phyloP scores from a whole-genome alignment of 345 rosid genomes.

The Lumnitzera racemosa region DNA sequence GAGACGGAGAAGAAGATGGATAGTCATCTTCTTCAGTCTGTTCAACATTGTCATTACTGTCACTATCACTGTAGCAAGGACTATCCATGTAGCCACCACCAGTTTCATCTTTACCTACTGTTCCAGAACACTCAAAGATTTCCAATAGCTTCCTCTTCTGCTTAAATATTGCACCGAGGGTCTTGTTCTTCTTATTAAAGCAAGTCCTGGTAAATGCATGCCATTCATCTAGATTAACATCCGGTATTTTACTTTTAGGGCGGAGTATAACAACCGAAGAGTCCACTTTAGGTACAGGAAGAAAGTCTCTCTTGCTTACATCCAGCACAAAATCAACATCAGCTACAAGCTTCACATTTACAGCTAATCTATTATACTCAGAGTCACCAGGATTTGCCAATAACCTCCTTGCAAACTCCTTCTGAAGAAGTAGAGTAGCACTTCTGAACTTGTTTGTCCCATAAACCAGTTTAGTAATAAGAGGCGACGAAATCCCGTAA shows the following conservation, averaged over 20 bases:
- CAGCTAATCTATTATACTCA: constrained; percentile 80
- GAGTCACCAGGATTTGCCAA: constrained; percentile 81
- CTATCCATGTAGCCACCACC: too few relatives aligned
- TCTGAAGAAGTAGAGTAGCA: constrained; percentile 82
- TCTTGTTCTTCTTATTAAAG: constrained; percentile 79
- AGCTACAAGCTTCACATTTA: constrained; percentile 74
- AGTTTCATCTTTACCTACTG: background rate
- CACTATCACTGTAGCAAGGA: background rate
- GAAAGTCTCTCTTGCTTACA: constrained; percentile 86
- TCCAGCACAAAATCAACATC: constrained; percentile 76
- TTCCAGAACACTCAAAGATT: constrained; percentile 33
- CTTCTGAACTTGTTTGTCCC: constrained; percentile 51
- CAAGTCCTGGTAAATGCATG: constrained; percentile 69
- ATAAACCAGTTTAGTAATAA: constrained; percentile 67
- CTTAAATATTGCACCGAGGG: constrained; percentile 79
- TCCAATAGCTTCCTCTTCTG: constrained; percentile 82
- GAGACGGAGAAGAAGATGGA: constrained; percentile 14
- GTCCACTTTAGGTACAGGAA: constrained; percentile 84
- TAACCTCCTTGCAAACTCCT: constrained; percentile 77
- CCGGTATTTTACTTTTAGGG: constrained; percentile 56
- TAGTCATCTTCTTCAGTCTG: constrained; percentile 11
- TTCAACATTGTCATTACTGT: background rate
- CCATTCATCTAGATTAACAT: constrained; percentile 67
- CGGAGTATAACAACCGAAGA: constrained; percentile 71
- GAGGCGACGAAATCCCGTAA: constrained; percentile 76